Base-by-base conservation (phyloP, 148 eudicot species). In the Beta vulgaris region DNA sequence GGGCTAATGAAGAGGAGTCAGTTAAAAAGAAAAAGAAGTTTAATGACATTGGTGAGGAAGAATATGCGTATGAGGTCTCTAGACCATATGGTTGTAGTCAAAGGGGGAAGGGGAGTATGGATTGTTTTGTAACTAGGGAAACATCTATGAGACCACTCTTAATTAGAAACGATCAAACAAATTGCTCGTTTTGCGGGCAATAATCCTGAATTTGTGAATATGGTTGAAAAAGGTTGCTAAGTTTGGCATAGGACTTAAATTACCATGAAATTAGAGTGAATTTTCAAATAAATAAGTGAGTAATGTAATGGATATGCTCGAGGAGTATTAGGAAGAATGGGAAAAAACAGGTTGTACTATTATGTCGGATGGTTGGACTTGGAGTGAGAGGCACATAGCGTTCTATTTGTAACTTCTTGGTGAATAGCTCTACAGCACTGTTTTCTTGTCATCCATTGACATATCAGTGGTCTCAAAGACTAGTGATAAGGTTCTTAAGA, bases 191-290 rank as follows among this genome's bases (percentile, higher is more conserved):
- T 71, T 48, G 73, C 23, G 0, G 59, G 16, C 5, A 71, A 71
- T 23, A 49, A 71, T 53, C 73, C 62, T 2, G 61, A 71, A 32
- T 71, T 37, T 43, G 8, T 37, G 14, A 3, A 58, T 4, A 73
- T 23, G 72, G 19, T 69, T 43, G 72, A 51, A n/a, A 71, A 19
- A 16, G n/a, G 2, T 51, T 71, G 44, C 18, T 2, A 71, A 16
- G n/a, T 53, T 1, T 51, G 44, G 46, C 2, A 53, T 51, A 35
- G 32, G 43, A 54, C 2, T 53, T 0, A 59, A 57, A 35, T 3
- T 57, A 73, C 28, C 76, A 73, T 26, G 76, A 73, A 29, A 57
- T 73, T 40, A 57, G 40, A 18, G 66, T 57, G 0, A 73, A 25
- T 71, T 51, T 53, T 71, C 32, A 19, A 64, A 36, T 23, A 64